Evolutionary conservation across 805 yeast genomes (phyloP).

Genomic region (Scheffersomyces coipomensis): DNA sequence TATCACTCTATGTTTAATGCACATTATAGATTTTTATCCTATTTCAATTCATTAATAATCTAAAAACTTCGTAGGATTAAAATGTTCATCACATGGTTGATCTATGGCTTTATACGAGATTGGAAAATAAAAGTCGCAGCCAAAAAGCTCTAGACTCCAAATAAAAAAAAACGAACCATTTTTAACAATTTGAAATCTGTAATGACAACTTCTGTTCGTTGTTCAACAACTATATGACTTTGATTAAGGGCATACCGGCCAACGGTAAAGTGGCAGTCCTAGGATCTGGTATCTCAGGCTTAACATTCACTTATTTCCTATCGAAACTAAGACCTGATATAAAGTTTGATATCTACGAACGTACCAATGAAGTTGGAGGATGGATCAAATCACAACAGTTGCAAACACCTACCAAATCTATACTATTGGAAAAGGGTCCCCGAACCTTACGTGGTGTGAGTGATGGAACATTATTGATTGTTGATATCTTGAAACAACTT

Average conservation of each 20-base stretch:
- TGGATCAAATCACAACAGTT: constrained; percentile 60
- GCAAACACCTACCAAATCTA: constrained; percentile 16
- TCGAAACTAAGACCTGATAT: constrained; percentile 76
- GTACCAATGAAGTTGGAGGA: constrained; percentile 64
- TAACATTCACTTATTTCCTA: constrained; percentile 69
- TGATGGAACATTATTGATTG: constrained; percentile 68
- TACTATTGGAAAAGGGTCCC: constrained; percentile 81
- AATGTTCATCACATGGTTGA: no score
- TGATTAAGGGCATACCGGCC: constrained; percentile 12
- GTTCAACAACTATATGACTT: background rate
- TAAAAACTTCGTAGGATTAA: no score
- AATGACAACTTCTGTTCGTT: no score
- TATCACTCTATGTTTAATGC: no score
- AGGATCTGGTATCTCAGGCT: constrained; percentile 89
- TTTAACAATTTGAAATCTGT: no score
- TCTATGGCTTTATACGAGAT: no score
- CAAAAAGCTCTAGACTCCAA: no score
- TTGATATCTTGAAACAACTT: constrained; percentile 56
- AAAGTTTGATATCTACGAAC: constrained; percentile 61
- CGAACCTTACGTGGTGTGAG: constrained; percentile 83
- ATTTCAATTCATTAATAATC: no score
- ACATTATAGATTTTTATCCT: no score
- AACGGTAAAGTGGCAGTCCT: constrained; percentile 62
- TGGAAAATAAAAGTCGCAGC: no score
- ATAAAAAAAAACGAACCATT: background rate